These are phyloP conservation scores for Dothidotthia symphoricarpi DNA, from an alignment of 2,329 filamentous ascomycete species.

Conservation along the genomic window DNA sequence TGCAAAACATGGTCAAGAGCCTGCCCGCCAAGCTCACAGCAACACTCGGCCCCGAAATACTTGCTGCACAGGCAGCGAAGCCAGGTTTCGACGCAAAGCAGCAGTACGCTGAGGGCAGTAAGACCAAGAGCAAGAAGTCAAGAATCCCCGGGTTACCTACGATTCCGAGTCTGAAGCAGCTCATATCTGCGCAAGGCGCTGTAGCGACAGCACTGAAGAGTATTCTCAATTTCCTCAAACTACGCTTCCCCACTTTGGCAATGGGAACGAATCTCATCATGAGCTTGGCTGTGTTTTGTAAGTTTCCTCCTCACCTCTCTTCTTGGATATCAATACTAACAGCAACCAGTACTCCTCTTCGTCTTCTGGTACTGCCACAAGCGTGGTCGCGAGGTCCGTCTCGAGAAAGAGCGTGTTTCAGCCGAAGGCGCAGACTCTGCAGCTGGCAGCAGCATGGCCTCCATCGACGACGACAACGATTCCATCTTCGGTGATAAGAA, in stretches of 20 bases:
- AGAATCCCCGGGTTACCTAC: constrained; percentile 54
- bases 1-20: constrained; percentile 83
- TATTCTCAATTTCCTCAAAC: constrained; percentile 85
- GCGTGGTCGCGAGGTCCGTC: constrained; percentile 79
- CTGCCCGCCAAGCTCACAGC: constrained; percentile 79
- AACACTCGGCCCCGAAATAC: constrained; percentile 73
- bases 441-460: constrained; percentile 30
- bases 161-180: constrained; percentile 70
- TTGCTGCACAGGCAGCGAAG: constrained; percentile 75
- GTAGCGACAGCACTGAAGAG: constrained; percentile 80
- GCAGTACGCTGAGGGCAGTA: constrained; percentile 15
- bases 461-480: constrained; percentile 26
- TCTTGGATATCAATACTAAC: constrained; percentile 16
- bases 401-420: constrained; percentile 59
- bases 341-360: constrained; percentile 69
- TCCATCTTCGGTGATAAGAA: constrained; percentile 31
- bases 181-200: constrained; percentile 84
- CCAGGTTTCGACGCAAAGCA: constrained; percentile 47
- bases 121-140: constrained; percentile 49
- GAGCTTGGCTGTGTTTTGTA: constrained; percentile 83
- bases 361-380: constrained; percentile 99
- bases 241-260: constrained; percentile 85
- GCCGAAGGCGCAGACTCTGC: constrained; percentile 31
- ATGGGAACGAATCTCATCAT: constrained; percentile 83
- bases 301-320: constrained; percentile 41